Conservation (phyloP, 495 filamentous ascomycete genomes). For the Thermochaetoides thermophila region DNA sequence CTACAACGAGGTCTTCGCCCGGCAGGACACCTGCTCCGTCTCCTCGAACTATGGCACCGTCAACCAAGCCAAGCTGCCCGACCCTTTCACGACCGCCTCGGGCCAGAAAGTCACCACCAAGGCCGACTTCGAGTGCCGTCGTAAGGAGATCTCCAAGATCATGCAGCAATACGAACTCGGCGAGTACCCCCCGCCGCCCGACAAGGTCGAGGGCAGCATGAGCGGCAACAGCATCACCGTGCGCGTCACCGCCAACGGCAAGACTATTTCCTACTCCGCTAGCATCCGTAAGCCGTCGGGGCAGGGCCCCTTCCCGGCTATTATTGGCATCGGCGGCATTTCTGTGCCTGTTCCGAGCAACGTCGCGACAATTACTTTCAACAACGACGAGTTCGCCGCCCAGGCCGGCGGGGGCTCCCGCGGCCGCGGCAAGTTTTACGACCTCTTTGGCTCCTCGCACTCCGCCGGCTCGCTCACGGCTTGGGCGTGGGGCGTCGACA, state of each 20-base stretch:
- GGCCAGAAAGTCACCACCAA: constrained; percentile 31
- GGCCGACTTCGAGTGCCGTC: constrained; percentile 35
- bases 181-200: constrained; percentile 27
- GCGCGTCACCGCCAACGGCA: constrained; percentile 29
- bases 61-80: constrained; percentile 30
- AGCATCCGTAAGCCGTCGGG: constrained; percentile 30
- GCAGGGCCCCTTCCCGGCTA: constrained; percentile 31
- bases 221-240: constrained; percentile 28
- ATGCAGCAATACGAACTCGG: constrained; percentile 41
- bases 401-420: constrained; percentile 24
- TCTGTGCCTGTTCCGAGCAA: constrained; percentile 31
- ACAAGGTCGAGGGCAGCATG: constrained; percentile 29
- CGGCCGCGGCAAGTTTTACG: constrained; percentile 36
- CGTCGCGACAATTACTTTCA: constrained; percentile 34
- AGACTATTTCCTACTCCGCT: constrained; percentile 31
- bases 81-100: constrained; percentile 35
- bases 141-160: constrained; percentile 34
- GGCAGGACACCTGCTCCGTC: constrained; percentile 21
- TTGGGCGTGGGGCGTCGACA: constrained; percentile 41
- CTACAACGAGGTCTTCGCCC: constrained; percentile 29
- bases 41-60: constrained; percentile 15
- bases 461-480: constrained; percentile 36
- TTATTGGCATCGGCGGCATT: constrained; percentile 35
- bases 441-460: constrained; percentile 34
- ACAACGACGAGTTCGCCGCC: constrained; percentile 34